These are phyloP conservation scores for Orbilia javanica DNA, from an alignment of 2,329 filamentous ascomycete species.

Conservation along the genomic window DNA sequence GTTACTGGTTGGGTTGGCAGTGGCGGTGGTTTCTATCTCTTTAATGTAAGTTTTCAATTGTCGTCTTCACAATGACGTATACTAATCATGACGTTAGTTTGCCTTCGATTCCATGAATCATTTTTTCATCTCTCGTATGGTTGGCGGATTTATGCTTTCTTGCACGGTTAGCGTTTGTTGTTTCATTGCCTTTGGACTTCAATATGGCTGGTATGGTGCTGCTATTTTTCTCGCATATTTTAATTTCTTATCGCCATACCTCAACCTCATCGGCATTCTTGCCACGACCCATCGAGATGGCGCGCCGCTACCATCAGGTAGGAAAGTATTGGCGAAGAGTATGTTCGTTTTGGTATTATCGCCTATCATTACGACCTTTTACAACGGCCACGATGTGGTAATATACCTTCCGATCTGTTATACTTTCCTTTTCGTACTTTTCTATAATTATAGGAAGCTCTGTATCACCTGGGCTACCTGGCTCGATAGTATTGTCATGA, in stretches of 20 bases:
- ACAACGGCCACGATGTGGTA: conserved; percentile 69
- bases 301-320: conserved; percentile 72
- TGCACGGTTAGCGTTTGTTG: conserved; percentile 67
- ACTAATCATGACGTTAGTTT: conserved; percentile 60
- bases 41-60: conserved; percentile 61
- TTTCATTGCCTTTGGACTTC: conserved; percentile 69
- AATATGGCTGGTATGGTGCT: conserved; percentile 67
- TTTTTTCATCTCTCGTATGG: conserved; percentile 67
- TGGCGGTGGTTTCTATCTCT: conserved; percentile 74
- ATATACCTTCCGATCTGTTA: conserved; percentile 72
- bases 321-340: conserved; percentile 70
- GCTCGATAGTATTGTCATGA: conserved; percentile 69
- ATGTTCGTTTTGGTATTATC: conserved; percentile 72
- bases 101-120: conserved; percentile 67
- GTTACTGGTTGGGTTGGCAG: conserved; percentile 75
- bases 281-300: conserved; percentile 71
- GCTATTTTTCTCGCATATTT: conserved; percentile 74
- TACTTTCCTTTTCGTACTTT: conserved; percentile 69
- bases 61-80: conserved; percentile 64
- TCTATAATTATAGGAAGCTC: conserved; percentile 70
- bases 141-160: conserved; percentile 68
- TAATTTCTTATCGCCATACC: conserved; percentile 71
- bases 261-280: conserved; percentile 71
- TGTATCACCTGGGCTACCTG: conserved; percentile 73
- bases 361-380: conserved; percentile 71